Base-by-base conservation (phyloP, 1,284 basidiomycete genomes). In the Ceratobasidium sp. region DNA sequence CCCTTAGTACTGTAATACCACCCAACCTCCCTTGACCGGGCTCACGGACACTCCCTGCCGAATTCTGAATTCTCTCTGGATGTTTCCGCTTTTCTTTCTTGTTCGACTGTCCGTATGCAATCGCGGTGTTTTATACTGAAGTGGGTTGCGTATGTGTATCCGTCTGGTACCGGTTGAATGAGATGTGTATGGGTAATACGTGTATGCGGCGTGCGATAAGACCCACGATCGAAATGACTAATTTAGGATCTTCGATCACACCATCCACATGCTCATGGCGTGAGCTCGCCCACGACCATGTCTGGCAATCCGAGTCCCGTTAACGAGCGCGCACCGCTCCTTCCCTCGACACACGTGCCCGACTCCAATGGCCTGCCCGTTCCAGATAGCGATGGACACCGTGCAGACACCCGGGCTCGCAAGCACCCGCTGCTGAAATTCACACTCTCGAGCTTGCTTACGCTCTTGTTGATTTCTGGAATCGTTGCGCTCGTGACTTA, bases 401-500 rank as follows among this genome's bases (percentile, higher is more conserved):
- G n/a, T 3, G 40, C 62, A 38, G 49, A 42, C 20, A 34, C 25
- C 6, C 45, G 38, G 15, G 38, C n/a, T 29, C 49, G 50, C 3
- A 67, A 54, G 45, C 62, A 54, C 47, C 31, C 38, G 12, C 13
- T 32, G 12, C 32, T 67, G 25, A 54, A 67, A 38, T 35, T 67
- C 27, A 67, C 62, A 29, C 34, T 67, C 32, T 67, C 62, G 50
- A 54, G 64, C 12, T 20, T 68, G 22, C 22, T 73, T 22, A 68
- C 69, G 27, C 47, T 73, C 22, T 17, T 70, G 13, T 71, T 72
- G 47, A 62, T 73, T 42, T 68, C 54, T 17, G 45, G 40, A 0
- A 40, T 72, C 27, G 71, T 73, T 7, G 56, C 64, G 22, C 56
- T 64, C 1, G 43, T 72, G n/a, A 70, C 62, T 10, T 20, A 69